Conservation (phyloP, 2,329 filamentous ascomycete species). For the Penicillium sclerotigenum region DNA sequence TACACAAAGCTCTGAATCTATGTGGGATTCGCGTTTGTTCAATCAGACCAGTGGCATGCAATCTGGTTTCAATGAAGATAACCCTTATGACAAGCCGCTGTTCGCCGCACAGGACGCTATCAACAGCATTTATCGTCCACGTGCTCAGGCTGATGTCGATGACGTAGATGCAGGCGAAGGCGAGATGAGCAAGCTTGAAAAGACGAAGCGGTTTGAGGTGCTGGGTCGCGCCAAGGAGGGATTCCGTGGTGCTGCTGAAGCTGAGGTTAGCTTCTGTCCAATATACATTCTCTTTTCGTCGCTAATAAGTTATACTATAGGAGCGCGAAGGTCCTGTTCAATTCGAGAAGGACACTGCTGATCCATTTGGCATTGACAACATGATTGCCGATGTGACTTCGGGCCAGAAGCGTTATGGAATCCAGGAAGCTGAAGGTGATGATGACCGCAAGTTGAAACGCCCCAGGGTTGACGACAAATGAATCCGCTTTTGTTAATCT, state of each 20-base stretch:
- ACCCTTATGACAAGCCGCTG: constrained; percentile 93
- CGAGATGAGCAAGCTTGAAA: constrained; percentile 85
- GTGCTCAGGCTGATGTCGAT: constrained; percentile 67
- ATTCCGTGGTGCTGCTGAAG: constrained; percentile 78
- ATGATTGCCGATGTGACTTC: constrained; percentile 77
- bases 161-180: constrained; percentile 75
- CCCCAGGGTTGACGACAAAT: constrained; percentile 72
- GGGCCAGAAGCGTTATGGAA: constrained; percentile 45
- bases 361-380: constrained; percentile 92
- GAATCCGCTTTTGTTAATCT: constrained; percentile 9
- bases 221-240: constrained; percentile 78
- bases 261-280: constrained; percentile 59
- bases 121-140: constrained; percentile 86
- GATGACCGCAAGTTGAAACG: constrained; percentile 57
- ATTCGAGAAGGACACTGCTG: constrained; percentile 83
- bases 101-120: constrained; percentile 96
- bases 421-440: constrained; percentile 39
- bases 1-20: constrained; percentile 83
- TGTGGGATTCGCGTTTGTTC: constrained; percentile 96
- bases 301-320: constrained; percentile 37
- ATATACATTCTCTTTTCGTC: neutral
- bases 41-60: constrained; percentile 91
- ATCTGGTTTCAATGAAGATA: constrained; percentile 93
- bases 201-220: constrained; percentile 80
- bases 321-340: constrained; percentile 87